Base-by-base conservation (phyloP, 192 early-diverging fungal genomes). In the Jimgerdemannia lactiflua region DNA sequence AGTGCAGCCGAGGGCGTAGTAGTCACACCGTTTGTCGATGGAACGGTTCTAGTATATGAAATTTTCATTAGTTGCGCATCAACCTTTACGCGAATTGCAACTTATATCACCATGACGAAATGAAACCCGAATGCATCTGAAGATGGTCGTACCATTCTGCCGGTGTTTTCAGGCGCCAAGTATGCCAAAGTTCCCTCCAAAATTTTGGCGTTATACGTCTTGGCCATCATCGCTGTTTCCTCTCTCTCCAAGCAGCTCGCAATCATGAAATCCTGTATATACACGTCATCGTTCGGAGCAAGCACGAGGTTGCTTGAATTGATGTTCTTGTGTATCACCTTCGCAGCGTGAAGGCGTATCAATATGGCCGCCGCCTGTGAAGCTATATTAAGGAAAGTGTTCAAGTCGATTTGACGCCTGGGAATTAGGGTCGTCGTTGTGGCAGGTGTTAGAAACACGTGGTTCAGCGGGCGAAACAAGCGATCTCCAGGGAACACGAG, bases 21-120 rank as follows among this genome's bases (percentile, higher is more conserved):
- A 82, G 64, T 82, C 80, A 42, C 74, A 78, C 41, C 80, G 77
- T 29, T 79, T 76, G 44, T 82, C 80, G 18, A 80, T 43, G 4
- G 77, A 64, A 4, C 78, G 74, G 43, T 76, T 82, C 77, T 79
- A 18, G 44, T n/a, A 40, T 41, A 6, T 41, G 77, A 4, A 42
- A 18, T 7, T 29, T 29, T 29, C 29, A 29, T 0, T 29, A 29
- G 29, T 29, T 29, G 29, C 29, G 29, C 29, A 29, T 29, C 29
- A 29, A 29, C 29, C 29, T 29, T 29, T 29, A 29, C 29, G 29
- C 29, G 29, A 29, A 29, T 29, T 29, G 29, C 29, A 1, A 29
- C 29, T 29, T 29, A 29, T 29, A 29, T 29, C 29, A 29, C 14
- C 39, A 17, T 14, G 40, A 67, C 3, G 20, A 29, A 74, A 40